Evolutionary conservation across 768 basidiomycete genomes (phyloP).

Genomic region (Leccinum variicolor): DNA sequence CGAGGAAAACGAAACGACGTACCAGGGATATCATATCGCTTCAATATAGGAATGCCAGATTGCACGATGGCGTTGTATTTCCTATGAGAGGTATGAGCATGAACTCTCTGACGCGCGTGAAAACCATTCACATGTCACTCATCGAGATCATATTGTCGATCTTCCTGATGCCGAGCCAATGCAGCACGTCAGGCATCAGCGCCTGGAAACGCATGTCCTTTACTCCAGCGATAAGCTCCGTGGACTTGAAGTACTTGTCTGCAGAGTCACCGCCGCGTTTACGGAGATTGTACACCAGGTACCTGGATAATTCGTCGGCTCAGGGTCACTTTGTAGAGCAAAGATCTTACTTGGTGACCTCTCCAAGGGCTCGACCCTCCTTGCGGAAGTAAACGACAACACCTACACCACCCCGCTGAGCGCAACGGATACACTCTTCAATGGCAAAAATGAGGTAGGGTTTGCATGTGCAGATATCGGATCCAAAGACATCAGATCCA

Average conservation of each 20-base stretch:
- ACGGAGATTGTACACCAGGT: slow-evolving; percentile 94
- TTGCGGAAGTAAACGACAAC: slow-evolving; percentile 94
- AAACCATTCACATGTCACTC: slow-evolving; percentile 64
- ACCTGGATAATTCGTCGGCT: slow-evolving; percentile 39
- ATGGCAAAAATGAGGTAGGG: slow-evolving; percentile 92
- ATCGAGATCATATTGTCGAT: slow-evolving; percentile 88
- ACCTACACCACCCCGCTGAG: slow-evolving; percentile 84
- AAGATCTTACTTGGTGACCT: slow-evolving; percentile 78
- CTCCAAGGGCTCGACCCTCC: slow-evolving; percentile 89
- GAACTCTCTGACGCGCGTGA: not conserved
- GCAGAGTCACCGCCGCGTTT: slow-evolving; percentile 94
- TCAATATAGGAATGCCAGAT: slow-evolving; percentile 78
- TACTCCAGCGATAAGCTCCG: slow-evolving; percentile 91
- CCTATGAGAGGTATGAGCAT: slow-evolving; percentile 36
- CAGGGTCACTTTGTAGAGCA: not conserved
- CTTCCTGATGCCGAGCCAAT: slow-evolving; percentile 91
- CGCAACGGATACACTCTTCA: slow-evolving; percentile 85
- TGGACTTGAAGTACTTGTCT: slow-evolving; percentile 90
- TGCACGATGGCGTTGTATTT: slow-evolving; percentile 95
- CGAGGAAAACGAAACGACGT: slow-evolving; percentile 14
- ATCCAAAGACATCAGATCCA: slow-evolving; percentile 95
- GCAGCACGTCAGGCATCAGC: slow-evolving; percentile 93
- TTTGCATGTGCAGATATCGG: slow-evolving; percentile 90
- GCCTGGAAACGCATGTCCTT: slow-evolving; percentile 95
- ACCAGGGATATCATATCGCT: slow-evolving; percentile 87